phyloP scores from a whole-genome alignment of 2,329 filamentous ascomycete species.

The Eutypella sp. region DNA sequence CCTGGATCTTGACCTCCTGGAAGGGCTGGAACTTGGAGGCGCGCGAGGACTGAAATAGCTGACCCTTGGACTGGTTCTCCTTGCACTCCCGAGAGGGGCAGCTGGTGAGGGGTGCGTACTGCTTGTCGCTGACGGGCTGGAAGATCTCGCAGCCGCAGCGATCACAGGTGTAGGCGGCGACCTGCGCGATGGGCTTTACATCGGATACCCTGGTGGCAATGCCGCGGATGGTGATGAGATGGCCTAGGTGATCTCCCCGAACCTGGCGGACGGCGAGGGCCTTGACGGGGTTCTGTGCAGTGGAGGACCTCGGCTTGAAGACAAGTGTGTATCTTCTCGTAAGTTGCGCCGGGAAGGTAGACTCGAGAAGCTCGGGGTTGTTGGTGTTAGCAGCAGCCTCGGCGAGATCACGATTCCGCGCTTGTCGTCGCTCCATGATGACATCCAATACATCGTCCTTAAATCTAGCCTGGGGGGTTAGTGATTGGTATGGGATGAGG shows the following conservation, averaged over 20 bases:
- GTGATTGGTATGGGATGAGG: constrained; percentile 14
- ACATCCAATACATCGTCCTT: constrained; percentile 97
- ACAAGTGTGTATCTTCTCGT: constrained; percentile 92
- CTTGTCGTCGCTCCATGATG: constrained; percentile 86
- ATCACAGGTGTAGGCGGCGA: constrained; percentile 97
- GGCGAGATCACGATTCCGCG: constrained; percentile 73
- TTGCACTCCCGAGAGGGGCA: constrained; percentile 90
- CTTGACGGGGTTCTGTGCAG: constrained; percentile 57
- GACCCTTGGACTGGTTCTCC: constrained; percentile 85
- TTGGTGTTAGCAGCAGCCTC: constrained; percentile 61
- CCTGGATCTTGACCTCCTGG: constrained; percentile 97
- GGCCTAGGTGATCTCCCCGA: constrained; percentile 84
- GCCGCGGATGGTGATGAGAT: constrained; percentile 88
- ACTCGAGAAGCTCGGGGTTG: constrained; percentile 61
- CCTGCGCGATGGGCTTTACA: constrained; percentile 94
- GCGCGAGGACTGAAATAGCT: constrained; percentile 89
- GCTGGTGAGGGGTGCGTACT: constrained; percentile 79
- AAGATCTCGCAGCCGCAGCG: constrained; percentile 96
- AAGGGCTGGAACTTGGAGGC: constrained; percentile 97
- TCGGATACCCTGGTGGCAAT: constrained; percentile 95
- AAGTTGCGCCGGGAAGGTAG: constrained; percentile 85
- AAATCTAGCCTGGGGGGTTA: constrained; percentile 55
- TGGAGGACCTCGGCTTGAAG: constrained; percentile 84
- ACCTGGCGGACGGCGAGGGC: constrained; percentile 88
- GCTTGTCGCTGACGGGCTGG: constrained; percentile 87